Conservation (phyloP, 768 basidiomycete species). For the Mycena floridula region DNA sequence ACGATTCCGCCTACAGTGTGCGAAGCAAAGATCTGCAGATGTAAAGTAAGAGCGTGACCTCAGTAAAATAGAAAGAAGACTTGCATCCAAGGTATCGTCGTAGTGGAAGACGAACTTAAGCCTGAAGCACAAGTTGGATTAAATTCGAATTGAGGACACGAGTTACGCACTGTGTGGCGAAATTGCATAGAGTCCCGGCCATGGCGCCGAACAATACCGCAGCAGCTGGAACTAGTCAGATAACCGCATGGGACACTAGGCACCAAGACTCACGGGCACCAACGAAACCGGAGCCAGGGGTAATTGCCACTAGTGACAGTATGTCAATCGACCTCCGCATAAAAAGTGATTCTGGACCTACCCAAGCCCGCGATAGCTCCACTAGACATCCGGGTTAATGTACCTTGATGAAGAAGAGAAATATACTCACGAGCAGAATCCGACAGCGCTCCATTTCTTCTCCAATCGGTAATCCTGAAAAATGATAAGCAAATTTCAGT, state of each 20-base stretch:
- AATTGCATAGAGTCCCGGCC: conserved; percentile 83
- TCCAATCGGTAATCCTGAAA: conserved; percentile 82
- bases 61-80: conserved; percentile 14
- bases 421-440: conserved; percentile 98
- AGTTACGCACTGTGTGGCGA: conserved; percentile 93
- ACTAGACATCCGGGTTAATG: no score
- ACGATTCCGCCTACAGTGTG: conserved; percentile 74
- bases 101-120: conserved; percentile 77
- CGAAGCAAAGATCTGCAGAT: conserved; percentile 89
- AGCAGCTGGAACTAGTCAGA: conserved; percentile 42
- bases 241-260: conserved; percentile 6
- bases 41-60: neutral
- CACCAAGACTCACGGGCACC: conserved; percentile 50
- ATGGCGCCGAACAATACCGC: conserved; percentile 81
- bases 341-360: no score
- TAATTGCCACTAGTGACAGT: conserved; percentile 83
- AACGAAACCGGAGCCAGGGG: conserved; percentile 76
- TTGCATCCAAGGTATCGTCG: conserved; percentile 75
- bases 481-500: neutral
- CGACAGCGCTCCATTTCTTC: conserved; percentile 88
- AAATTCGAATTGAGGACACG: no score
- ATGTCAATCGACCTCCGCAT: no score
- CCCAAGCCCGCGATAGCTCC: no score
- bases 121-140: no score
- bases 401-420: no score